These are phyloP conservation scores for Panicum hallii DNA, from an alignment of 202 grass and related monocot species.

Conservation along the genomic window DNA sequence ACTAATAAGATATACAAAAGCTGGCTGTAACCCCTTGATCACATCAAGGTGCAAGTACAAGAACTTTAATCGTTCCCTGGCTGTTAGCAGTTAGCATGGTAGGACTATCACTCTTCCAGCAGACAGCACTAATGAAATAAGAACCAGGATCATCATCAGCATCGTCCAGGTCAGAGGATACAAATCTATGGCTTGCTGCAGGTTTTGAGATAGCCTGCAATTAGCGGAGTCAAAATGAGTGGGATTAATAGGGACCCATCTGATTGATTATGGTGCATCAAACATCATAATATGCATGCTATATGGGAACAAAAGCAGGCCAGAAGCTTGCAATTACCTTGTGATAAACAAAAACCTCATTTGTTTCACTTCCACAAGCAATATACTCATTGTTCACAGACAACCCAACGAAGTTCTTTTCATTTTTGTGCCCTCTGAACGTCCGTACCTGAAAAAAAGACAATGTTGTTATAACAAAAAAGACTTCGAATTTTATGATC, in stretches of 20 bases:
- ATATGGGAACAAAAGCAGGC: background rate
- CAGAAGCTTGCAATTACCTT: constrained; percentile 71
- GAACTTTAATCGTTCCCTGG: constrained; percentile 97
- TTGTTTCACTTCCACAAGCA: constrained; percentile 99
- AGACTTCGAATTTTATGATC: background rate
- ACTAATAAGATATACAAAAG: constrained; percentile 45
- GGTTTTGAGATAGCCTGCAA: constrained; percentile 94
- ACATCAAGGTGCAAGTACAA: constrained; percentile 89
- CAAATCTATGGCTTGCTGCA: constrained; percentile 83
- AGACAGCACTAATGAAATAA: constrained; percentile 97
- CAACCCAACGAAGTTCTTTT: constrained; percentile 97
- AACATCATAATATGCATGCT: constrained; percentile 22
- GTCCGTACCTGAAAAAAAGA: constrained; percentile 78
- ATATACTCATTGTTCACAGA: constrained; percentile 90
- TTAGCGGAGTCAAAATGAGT: constrained; percentile 30
- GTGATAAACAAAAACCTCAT: constrained; percentile 97
- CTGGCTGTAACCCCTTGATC: constrained; percentile 22
- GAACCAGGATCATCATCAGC: constrained; percentile 82
- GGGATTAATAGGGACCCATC: background rate
- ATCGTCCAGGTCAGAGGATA: constrained; percentile 78
- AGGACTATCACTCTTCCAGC: constrained; percentile 98
- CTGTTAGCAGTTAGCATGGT: constrained; percentile 98
- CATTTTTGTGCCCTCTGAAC: constrained; percentile 97
- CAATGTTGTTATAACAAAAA: constrained; percentile 32
- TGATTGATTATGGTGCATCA: constrained; percentile 1